Conservation (phyloP, 768 basidiomycete genomes). For the Suillus subluteus region DNA sequence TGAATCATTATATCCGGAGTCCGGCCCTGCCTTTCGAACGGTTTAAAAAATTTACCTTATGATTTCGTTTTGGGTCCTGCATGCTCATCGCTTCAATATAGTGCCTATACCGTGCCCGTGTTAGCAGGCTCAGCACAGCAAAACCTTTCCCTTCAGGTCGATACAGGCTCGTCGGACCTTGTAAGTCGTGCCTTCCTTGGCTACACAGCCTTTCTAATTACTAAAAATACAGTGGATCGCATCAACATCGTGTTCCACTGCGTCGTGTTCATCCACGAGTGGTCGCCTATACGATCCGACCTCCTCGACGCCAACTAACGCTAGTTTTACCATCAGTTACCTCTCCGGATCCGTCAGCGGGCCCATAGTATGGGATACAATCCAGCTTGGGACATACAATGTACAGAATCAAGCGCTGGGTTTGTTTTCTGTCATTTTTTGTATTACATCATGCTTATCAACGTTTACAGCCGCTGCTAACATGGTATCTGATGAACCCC, state of each 20-base stretch:
- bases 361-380: constrained; percentile 69
- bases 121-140: constrained; percentile 52
- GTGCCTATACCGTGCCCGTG: constrained; percentile 68
- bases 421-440: constrained; percentile 24
- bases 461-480: constrained; percentile 57
- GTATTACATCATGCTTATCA: constrained; percentile 2
- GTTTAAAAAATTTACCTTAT: background rate
- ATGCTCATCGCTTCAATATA: constrained; percentile 30
- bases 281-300: constrained; percentile 62
- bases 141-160: constrained; percentile 68
- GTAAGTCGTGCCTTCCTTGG: constrained; percentile 43
- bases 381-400: constrained; percentile 64
- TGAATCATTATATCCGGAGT: background rate
- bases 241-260: constrained; percentile 62
- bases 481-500: constrained; percentile 56
- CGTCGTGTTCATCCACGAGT: constrained; percentile 48
- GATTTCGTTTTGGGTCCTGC: background rate
- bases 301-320: constrained; percentile 45
- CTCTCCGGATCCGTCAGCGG: constrained; percentile 62
- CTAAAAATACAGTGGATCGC: constrained; percentile 65
- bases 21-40: background rate
- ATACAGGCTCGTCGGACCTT: constrained; percentile 83
- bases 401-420: constrained; percentile 74
- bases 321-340: constrained; percentile 56
- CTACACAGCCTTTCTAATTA: constrained; percentile 1